Conservation (phyloP, 2,329 filamentous ascomycete genomes). For the Aspergillus ochraceoroseus region DNA sequence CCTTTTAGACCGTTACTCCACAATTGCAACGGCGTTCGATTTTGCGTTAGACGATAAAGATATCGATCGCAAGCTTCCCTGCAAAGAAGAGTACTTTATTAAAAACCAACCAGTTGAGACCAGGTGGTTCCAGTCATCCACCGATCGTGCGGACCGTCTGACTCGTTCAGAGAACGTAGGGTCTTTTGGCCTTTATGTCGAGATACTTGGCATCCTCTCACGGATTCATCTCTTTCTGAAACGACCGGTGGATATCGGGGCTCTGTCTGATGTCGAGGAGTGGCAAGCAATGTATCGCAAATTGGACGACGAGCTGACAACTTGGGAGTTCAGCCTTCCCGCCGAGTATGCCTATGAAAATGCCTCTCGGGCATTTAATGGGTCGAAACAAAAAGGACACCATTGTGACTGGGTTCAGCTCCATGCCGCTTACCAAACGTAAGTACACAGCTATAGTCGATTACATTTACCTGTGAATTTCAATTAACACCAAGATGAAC, state of each 20-base stretch:
- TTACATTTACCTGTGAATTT: too few species aligned
- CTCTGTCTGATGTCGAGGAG: conserved; percentile 74
- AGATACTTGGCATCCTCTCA: conserved; percentile 80
- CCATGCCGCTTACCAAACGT: conserved; percentile 83
- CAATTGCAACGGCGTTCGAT: conserved; percentile 85
- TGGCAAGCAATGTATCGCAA: conserved; percentile 87
- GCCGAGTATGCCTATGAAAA: conserved; percentile 69
- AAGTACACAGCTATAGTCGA: too few species aligned
- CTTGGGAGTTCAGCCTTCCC: conserved; percentile 80
- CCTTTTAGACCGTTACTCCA: conserved; percentile 81
- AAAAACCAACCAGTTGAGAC: conserved; percentile 82
- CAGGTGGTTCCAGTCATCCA: conserved; percentile 64
- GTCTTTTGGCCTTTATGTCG: conserved; percentile 83
- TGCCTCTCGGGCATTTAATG: conserved; percentile 70
- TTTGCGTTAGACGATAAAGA: conserved; percentile 86
- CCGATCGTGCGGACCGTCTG: conserved; percentile 56
- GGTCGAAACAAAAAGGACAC: conserved; percentile 59
- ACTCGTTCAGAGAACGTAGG: conserved; percentile 76
- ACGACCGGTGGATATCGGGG: conserved; percentile 81
- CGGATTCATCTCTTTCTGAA: conserved; percentile 86
- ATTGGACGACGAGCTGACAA: conserved; percentile 71
- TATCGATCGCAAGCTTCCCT: conserved; percentile 80
- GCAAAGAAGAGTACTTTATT: conserved; percentile 78
- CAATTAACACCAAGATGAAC: conserved; percentile 20
- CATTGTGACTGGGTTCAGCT: conserved; percentile 88